Evolutionary conservation across 805 yeast species (phyloP).

Genomic region (Pichia membranifaciens): DNA sequence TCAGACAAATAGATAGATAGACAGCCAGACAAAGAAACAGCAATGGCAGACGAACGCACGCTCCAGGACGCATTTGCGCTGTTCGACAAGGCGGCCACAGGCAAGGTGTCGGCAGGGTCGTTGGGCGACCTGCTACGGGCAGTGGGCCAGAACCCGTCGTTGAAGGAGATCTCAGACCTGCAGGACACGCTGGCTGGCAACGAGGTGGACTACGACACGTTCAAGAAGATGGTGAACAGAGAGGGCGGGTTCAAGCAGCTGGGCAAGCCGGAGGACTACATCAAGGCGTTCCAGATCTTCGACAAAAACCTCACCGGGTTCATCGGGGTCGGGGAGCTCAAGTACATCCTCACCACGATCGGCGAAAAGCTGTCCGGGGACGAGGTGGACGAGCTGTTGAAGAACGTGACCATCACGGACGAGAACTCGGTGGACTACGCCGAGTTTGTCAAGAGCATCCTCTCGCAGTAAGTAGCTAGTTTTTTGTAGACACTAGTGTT

Average conservation of each 20-base stretch:
- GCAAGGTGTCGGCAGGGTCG: slow-evolving; percentile 75
- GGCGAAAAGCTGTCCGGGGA: slow-evolving; percentile 89
- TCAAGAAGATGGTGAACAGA: slow-evolving; percentile 70
- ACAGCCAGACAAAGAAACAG: neutral
- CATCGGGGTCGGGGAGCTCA: slow-evolving; percentile 94
- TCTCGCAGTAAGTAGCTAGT: slow-evolving; percentile 59
- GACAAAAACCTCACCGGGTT: slow-evolving; percentile 94
- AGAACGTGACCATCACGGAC: slow-evolving; percentile 88
- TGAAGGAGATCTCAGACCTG: slow-evolving; percentile 70
- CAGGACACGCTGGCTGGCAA: slow-evolving; percentile 30
- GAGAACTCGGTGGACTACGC: slow-evolving; percentile 95
- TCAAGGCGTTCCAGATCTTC: slow-evolving; percentile 94
- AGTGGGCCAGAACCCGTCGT: slow-evolving; percentile 96
- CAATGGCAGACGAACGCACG: slow-evolving; percentile 31
- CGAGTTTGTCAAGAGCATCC: slow-evolving; percentile 87
- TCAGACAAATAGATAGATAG: neutral
- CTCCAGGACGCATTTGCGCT: slow-evolving; percentile 93
- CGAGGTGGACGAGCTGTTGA: slow-evolving; percentile 93
- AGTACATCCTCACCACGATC: slow-evolving; percentile 89
- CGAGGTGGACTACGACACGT: slow-evolving; percentile 69
- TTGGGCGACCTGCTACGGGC: slow-evolving; percentile 94
- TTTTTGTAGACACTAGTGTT: neutral
- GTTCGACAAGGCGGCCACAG: slow-evolving; percentile 94
- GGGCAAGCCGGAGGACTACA: slow-evolving; percentile 88
- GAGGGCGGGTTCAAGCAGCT: slow-evolving; percentile 84